Evolutionary conservation across 345 rosid species (phyloP), one percentile per base, ranked within the genome.

Genomic region (Brassica nigra): DNA sequence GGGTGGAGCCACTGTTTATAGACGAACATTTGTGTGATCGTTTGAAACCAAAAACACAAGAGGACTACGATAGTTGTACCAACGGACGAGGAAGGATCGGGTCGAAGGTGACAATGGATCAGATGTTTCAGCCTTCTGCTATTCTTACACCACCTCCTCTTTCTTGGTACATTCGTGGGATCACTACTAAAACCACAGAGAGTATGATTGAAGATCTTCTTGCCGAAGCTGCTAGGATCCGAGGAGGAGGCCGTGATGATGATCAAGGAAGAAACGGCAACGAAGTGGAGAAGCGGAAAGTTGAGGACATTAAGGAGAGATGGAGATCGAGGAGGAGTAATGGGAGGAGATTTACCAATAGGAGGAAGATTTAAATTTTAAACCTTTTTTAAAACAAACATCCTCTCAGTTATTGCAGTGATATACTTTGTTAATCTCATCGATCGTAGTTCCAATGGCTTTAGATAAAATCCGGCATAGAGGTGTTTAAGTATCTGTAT

Each of bases 91-190:
- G 99, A 78, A 89, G 97, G 85, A 37, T 92, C 0, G 99, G 89
- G 20, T 92, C 97, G 2, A 90, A 71, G 4, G 91, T 87, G 86
- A 90, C 84, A 83, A 85, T 95, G 89, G 92, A 91, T 62, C 97
- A 95, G 70, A 84, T 95, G 75, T 87, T 92, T 78, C 93, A 95
- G 76, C 99, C 99, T 29, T 82, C 97, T 31, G 69, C 73, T 23
- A 47, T 95, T 54, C 84, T 89, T 61, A 94, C 97, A 2, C 99
- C 95, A 0, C 99, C 99, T 0, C 97, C 95, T 6, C 87, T 95
- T 75, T 95, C 99, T 39, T 95, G 97, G 99, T 91, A 92, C 76
- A 86, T 95, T 4, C 86, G 90, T 64, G 99, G 95, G 76, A 95
- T 92, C 70, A 95, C 99, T 0, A n/a, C 86, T 62, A 91, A 76